These are phyloP conservation scores for Botryotinia calthae DNA, from an alignment of 2,329 filamentous ascomycete species.

Conservation along the genomic window DNA sequence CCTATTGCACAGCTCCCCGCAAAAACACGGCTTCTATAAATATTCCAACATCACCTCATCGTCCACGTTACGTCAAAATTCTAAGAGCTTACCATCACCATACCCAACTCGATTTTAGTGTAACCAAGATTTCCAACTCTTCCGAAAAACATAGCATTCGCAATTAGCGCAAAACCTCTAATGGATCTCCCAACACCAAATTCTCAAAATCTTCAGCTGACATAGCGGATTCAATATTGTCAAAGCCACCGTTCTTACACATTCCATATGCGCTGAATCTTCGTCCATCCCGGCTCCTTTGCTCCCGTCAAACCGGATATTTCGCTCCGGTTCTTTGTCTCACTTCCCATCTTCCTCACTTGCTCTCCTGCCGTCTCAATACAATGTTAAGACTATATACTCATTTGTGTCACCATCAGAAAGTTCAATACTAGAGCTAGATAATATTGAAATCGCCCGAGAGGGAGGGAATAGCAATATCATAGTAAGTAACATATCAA, in stretches of 20 bases:
- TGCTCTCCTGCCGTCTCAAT: background rate
- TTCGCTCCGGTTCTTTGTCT: background rate
- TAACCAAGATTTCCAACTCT: background rate
- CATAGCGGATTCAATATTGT: background rate
- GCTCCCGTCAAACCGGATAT: background rate
- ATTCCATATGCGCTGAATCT: background rate
- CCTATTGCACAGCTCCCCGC: background rate
- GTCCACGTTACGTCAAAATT: background rate
- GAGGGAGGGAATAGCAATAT: background rate
- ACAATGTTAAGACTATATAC: background rate
- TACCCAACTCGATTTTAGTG: background rate
- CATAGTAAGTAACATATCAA: background rate
- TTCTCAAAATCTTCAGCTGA: background rate
- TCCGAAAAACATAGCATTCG: background rate
- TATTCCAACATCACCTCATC: background rate
- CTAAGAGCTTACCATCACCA: background rate
- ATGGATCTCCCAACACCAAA: background rate
- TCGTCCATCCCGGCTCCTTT: background rate
- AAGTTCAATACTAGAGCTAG: background rate
- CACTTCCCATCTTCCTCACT: background rate
- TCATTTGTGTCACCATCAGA: background rate
- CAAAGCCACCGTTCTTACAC: background rate
- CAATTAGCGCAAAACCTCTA: background rate
- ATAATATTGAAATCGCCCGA: background rate
- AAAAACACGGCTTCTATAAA: conserved; percentile 9